Conservation (phyloP, 2,329 filamentous ascomycete species). For the Venturia oleaginea region DNA sequence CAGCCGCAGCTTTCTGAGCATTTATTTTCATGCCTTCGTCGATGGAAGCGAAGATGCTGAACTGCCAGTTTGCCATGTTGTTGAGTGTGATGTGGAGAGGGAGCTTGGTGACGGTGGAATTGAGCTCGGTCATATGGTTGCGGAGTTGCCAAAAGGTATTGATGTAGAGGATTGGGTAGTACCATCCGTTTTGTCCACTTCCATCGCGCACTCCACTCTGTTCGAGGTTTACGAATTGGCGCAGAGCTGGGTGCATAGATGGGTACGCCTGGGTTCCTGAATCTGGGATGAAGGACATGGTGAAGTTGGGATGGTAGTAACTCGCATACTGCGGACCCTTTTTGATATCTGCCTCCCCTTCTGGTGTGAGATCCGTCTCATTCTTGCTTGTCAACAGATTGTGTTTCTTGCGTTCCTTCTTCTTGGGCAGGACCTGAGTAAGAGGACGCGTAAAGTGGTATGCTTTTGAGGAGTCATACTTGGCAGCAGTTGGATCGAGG, state of each 20-base stretch:
- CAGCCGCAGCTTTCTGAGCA: constrained; percentile 66
- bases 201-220: constrained; percentile 71
- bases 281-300: constrained; percentile 76
- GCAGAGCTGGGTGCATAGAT: constrained; percentile 61
- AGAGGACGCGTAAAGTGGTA: constrained; percentile 78
- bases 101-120: constrained; percentile 74
- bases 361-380: constrained; percentile 40
- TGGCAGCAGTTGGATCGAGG: constrained; percentile 63
- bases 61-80: constrained; percentile 82
- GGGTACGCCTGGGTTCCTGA: constrained; percentile 60
- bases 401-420: constrained; percentile 78
- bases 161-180: constrained; percentile 79
- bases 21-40: constrained; percentile 83
- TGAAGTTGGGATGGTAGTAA: constrained; percentile 94
- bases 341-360: constrained; percentile 41
- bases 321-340: constrained; percentile 64
- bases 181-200: constrained; percentile 85
- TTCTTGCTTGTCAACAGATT: constrained; percentile 59
- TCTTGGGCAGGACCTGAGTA: constrained; percentile 84
- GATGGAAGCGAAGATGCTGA: constrained; percentile 71
- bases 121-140: constrained; percentile 82
- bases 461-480: constrained; percentile 66
- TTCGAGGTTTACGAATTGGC: constrained; percentile 73
- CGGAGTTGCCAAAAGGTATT: constrained; percentile 98
- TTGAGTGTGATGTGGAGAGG: constrained; percentile 76